Base-by-base conservation (phyloP, 441 rosid genomes). In the Cnidoscolus chayamansa region DNA sequence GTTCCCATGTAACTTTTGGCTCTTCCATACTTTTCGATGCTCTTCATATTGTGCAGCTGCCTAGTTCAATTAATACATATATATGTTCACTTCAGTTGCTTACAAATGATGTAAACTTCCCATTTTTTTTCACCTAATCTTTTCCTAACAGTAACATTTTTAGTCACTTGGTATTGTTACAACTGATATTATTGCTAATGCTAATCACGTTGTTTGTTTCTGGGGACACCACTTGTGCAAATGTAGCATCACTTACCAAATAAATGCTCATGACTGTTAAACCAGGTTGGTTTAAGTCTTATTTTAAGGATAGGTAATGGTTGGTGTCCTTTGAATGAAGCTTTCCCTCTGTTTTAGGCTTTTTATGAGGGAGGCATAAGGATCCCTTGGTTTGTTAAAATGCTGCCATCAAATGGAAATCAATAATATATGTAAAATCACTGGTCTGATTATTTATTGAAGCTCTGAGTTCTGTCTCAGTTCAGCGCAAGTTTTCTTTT, bases 1-100 rank as follows among this genome's bases (percentile, higher is more conserved):
- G 43, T n/a, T 58, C 58, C 45, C 55, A 13, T 74, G 45, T 49
- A 62, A 59, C 1, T n/a, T 58, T 37, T 72, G 54, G 10, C 72
- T 68, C 16, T 51, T 1, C 50, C 6, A 9, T 15, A 35, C 7
- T 45, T 49, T 63, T 48, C 16, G n/a, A 32, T 64, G 31, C 43
- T 35, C 50, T 63, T n/a, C 13, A 16, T 56, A 15, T 68, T 40
- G 54, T 51, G 3, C 69, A 8, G 43, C 31, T 64, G 37, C 64
- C 45, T 15, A 19, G 58, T 57, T 63, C 9, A 54, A 19, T 25
- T 12, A 16, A 12, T 45, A 3, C 7, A 9, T 55, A 1, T 55
- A 31, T 37, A 20, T 9, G 16, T 30, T 59, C 47, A 37, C 19
- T 13, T 17, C 45, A 4, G 20, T 37, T 50, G 10, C 37, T 37